Conservation (phyloP, 2,329 filamentous ascomycete genomes). For the Colletotrichum echinochloae region DNA sequence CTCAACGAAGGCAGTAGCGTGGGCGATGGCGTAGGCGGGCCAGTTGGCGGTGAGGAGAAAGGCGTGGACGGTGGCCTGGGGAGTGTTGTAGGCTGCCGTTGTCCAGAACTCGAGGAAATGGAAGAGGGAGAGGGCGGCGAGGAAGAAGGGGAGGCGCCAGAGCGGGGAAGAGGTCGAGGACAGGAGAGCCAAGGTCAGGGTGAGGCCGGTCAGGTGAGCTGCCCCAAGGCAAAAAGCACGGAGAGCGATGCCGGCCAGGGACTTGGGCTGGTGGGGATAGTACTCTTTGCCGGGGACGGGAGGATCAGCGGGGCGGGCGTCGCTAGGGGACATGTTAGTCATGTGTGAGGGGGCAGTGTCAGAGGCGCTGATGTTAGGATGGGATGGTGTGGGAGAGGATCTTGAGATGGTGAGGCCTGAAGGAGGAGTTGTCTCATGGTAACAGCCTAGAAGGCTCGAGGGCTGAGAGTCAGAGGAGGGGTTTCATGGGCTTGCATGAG, state of each 20-base stretch:
- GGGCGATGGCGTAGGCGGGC: slow-evolving; percentile 84
- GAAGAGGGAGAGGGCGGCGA: slow-evolving; percentile 78
- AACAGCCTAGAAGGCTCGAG: not conserved
- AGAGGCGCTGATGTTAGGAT: slow-evolving; percentile 2
- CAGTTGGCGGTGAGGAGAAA: slow-evolving; percentile 91
- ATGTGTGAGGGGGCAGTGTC: slow-evolving; percentile 15
- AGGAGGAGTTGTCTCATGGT: not conserved
- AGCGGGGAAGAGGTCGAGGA: slow-evolving; percentile 57
- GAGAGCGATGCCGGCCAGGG: slow-evolving; percentile 69
- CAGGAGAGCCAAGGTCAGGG: slow-evolving; percentile 50
- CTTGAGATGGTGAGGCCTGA: not conserved
- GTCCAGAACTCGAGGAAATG: slow-evolving; percentile 98
- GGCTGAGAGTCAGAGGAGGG: slow-evolving; percentile 14
- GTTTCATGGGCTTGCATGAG: slow-evolving; percentile 23
- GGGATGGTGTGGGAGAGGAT: slow-evolving; percentile 11
- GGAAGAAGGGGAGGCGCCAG: slow-evolving; percentile 76
- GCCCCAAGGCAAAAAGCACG: slow-evolving; percentile 68
- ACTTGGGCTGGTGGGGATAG: slow-evolving; percentile 63
- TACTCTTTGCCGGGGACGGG: slow-evolving; percentile 47
- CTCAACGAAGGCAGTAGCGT: slow-evolving; percentile 80
- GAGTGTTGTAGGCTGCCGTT: slow-evolving; percentile 86
- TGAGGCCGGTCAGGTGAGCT: slow-evolving; percentile 52
- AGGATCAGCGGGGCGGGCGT: slow-evolving; percentile 42
- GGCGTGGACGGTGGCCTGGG: slow-evolving; percentile 75
- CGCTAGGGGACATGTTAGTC: slow-evolving; percentile 42